Evolutionary conservation across 768 basidiomycete species (phyloP).

Genomic region (Serendipita sp.): DNA sequence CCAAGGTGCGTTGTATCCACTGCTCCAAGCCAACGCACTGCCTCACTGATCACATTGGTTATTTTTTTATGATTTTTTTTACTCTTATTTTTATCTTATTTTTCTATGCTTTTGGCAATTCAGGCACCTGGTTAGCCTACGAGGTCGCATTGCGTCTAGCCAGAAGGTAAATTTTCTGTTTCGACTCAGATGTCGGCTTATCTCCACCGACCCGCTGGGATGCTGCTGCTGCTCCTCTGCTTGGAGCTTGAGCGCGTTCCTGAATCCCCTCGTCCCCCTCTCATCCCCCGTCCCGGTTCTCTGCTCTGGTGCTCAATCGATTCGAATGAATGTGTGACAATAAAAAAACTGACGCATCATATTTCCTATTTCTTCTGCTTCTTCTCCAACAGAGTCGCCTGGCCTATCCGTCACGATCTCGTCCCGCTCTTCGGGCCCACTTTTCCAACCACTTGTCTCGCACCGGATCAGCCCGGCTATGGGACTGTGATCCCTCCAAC

Average conservation of each 20-base stretch:
- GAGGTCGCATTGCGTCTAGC: slow-evolving; percentile 68
- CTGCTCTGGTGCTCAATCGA: too few species aligned
- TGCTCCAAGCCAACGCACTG: slow-evolving; percentile 7
- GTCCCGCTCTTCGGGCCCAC: slow-evolving; percentile 80
- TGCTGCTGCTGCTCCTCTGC: too few species aligned
- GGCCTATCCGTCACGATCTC: slow-evolving; percentile 74
- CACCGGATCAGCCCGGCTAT: slow-evolving; percentile 75
- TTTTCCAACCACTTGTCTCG: slow-evolving; percentile 68
- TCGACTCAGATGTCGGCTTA: slow-evolving; percentile 6
- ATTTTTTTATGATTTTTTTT: background rate
- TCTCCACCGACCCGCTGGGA: slow-evolving; percentile 6
- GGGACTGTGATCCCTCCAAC: slow-evolving; percentile 54
- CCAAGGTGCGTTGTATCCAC: slow-evolving; percentile 33
- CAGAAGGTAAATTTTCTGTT: slow-evolving; percentile 41
- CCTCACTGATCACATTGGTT: background rate
- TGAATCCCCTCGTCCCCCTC: too few species aligned
- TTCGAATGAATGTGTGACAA: background rate
- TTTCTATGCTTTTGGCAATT: too few species aligned
- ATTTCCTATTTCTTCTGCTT: slow-evolving; percentile 7
- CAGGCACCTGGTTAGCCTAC: slow-evolving; percentile 10
- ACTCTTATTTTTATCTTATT: background rate
- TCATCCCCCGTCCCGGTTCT: too few species aligned
- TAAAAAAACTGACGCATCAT: background rate
- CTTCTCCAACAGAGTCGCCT: slow-evolving; percentile 48
- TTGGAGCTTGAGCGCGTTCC: too few species aligned